phyloP scores from a whole-genome alignment of 441 rosid genomes.

The Populus hybrid region DNA sequence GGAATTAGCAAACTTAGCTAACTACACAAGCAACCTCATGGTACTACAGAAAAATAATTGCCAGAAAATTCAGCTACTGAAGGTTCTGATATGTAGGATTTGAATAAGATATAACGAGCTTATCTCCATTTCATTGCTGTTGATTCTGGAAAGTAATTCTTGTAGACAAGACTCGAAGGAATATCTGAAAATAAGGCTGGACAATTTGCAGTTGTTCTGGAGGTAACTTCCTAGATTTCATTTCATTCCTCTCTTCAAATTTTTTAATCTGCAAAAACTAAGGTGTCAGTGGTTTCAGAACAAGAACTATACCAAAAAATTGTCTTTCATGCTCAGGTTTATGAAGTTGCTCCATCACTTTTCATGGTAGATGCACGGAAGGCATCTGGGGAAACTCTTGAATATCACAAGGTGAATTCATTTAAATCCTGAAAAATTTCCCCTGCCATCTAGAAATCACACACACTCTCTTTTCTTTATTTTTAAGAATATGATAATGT shows the following conservation, averaged over 20 bases:
- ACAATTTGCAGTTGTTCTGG: conserved; percentile 75
- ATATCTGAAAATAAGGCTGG: conserved; percentile 48
- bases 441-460: background rate
- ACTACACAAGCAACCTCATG: background rate
- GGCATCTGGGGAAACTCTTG: conserved; percentile 88
- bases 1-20: background rate
- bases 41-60: background rate
- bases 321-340: conserved; percentile 42
- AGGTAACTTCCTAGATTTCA: conserved; percentile 39
- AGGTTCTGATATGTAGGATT: background rate
- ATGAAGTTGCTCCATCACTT: conserved; percentile 86
- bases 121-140: background rate
- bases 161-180: conserved; percentile 85
- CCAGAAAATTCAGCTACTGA: background rate
- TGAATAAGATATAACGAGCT: background rate
- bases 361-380: conserved; percentile 90
- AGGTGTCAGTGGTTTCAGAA: background rate
- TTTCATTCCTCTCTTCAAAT: background rate
- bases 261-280: background rate
- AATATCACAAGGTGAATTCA: conserved; percentile 72
- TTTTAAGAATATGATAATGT: background rate
- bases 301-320: background rate
- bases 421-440: background rate
- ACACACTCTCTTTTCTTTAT: background rate
- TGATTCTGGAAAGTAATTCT: conserved; percentile 4